Evolutionary conservation across 2,329 filamentous ascomycete species (phyloP), one percentile per base, ranked within the genome.

Genomic region (Diplodia intermedia): DNA sequence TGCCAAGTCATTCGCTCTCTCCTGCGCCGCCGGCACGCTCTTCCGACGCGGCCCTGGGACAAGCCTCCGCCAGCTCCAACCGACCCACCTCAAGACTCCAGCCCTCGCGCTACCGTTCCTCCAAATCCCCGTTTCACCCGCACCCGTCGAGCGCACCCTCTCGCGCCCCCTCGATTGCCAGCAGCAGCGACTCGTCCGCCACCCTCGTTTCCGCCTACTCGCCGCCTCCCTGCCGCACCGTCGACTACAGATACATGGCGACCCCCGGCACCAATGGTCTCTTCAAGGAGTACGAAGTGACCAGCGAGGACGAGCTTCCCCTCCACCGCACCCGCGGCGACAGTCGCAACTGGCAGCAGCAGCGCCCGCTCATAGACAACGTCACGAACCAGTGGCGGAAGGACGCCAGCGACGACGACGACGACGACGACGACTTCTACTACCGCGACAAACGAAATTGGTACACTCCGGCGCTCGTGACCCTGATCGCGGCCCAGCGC

Each of bases 401-500:
- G 40, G 36, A 62, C 53, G 70, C 78, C 68, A 77, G 79, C 69
- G 78, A 79, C 56, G 76, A 78, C 11, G 79, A 81, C 67, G 76
- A 79, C 15, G 79, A 81, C 65, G 77, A 79, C 72, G 77, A 79
- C 70, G 75, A 78, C 33, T 72, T 72, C 50, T 78, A 77, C 72
- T 79, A 78, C 71, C 71, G 70, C 65, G 70, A 73, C 67, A 78
- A 79, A 62, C 76, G 76, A 53, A 75, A 73, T 60, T 71, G 77
- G 40, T 72, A 78, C 43, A 71, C 73, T 7, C 75, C 74, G n/a
- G 75, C 76, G 69, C 73, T 75, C 72, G 75, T 75, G 65, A 71
- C 72, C 40, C 69, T 75, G 23, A 68, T 78, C 60, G 69, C 71
- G 18, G 52, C 66, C 9, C 71, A 72, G 56, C 74, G 74, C 52